Evolutionary conservation across 345 rosid genomes (phyloP), one percentile per base, ranked within the genome.

Genomic region (Isatis tinctoria): DNA sequence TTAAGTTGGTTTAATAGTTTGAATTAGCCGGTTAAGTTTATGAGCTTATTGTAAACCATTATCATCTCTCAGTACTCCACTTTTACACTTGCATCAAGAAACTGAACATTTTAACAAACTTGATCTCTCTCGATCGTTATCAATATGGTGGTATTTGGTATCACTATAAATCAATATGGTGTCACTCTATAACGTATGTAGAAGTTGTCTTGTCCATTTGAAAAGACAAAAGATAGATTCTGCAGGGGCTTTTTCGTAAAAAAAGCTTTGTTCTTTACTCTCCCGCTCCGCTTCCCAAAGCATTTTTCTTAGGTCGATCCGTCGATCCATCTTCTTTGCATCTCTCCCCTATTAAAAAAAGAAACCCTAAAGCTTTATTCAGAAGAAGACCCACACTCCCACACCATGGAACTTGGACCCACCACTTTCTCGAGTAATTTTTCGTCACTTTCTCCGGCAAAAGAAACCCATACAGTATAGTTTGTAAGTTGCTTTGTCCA

Each of bases 201-300:
- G 36, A 33, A 6, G 8, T 8, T 35, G 44, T 40, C 35, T 22
- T 37, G 28, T 62, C 13, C 36, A 62, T 4, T 8, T 41, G 51
- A 26, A n/a, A 9, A 16, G 48, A 67, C 51, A 26, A 17, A 54
- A 17, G 11, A 69, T 41, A 18, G 51, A 58, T 41, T 40, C 53
- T 6, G 41, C 32, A 2, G 30, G 60, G 73, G 64, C 14, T 1
- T 41, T 54, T 30, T 11, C 16, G 73, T 68, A 54, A 35, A 63
- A 39, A 68, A 57, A 20, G 44, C 33, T 32, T 45, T 24, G 26
- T 13, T 48, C 44, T 44, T 30, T 18, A 43, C 30, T 9, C 51
- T 39, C 26, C 62, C 67, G 58, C 48, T 59, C 54, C 74, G 36
- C 35, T 59, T 70, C 58, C 67, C 67, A 35, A 70, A 48, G 74